Evolutionary conservation across 805 yeast species (phyloP), one percentile per base, ranked within the genome.

Genomic region (Candida nemodendra): DNA sequence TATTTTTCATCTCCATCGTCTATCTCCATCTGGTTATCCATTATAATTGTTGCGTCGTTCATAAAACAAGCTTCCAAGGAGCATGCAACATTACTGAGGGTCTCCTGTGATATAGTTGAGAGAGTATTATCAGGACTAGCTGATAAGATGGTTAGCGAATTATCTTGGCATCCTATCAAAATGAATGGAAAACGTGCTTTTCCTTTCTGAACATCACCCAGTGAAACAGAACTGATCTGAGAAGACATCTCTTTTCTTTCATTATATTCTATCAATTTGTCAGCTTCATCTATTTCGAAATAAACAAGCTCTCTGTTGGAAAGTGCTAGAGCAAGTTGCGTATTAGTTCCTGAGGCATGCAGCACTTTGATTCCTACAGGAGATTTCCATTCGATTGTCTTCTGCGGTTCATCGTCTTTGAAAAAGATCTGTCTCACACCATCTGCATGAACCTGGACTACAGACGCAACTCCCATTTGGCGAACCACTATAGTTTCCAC

Each of bases 281-380:
- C 89, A 18, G 69, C 72, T 9, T 72, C 72, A 46, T 78, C 86
- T 19, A 80, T 65, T 59, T 91, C 97, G 59, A 93, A 91, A 60
- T 91, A 91, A 3, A 83, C 81, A 3, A 91, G 50, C 39, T 84
- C 90, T 38, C 79, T 69, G 51, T 81, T 85, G 2, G 93, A 80
- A 4, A 93, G 61, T 0, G 81, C 88, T 4, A 91, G 50, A 0
- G 75, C 78, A 0, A 90, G 65, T 59, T 93, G 98, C 2, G 74
- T 69, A 17, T 71, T 65, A 13, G 88, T 86, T 3, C 82, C 61
- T 1, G 85, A 56, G 0, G 87, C 81, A n/a, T 67, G 62, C 0
- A 74, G 51, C 27, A 93, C 71, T 17, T 72, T 66, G 15, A 80
- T 75, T 2, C 93, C 95, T 0, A 81, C 79, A 0, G 96, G 95